Conservation (phyloP, 2,329 filamentous ascomycete species). For the Fusarium torulosum region DNA sequence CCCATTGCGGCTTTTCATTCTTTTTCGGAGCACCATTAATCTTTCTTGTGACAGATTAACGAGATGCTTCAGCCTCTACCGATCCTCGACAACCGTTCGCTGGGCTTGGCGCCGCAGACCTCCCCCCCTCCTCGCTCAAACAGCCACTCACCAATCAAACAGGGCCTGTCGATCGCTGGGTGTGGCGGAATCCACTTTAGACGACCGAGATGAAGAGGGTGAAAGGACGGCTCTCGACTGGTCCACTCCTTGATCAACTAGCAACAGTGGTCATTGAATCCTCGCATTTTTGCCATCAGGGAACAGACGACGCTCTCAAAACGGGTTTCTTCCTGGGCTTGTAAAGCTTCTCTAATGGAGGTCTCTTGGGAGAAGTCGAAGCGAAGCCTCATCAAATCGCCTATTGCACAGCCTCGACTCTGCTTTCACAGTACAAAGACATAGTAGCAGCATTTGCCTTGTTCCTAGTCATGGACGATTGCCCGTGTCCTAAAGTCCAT, state of each 20-base stretch:
- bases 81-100: constrained; percentile 31
- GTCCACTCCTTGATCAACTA: constrained; percentile 34
- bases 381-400: background rate
- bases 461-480: constrained; percentile 27
- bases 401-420: background rate
- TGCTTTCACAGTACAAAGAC: constrained; percentile 7
- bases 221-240: constrained; percentile 39
- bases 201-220: constrained; percentile 46
- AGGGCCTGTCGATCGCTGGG: constrained; percentile 37
- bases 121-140: constrained; percentile 17
- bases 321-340: background rate
- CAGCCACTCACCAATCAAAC: constrained; percentile 35
- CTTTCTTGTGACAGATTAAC: constrained; percentile 12
- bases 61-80: constrained; percentile 17
- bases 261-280: constrained; percentile 18
- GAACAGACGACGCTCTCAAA: constrained; percentile 11
- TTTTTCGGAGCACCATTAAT: constrained; percentile 4
- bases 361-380: background rate
- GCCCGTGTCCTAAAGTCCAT: constrained; percentile 40
- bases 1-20: background rate
- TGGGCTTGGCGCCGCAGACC: constrained; percentile 38
- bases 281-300: constrained; percentile 19
- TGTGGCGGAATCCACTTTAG: constrained; percentile 43
- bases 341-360: background rate
- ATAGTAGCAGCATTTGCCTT: constrained; percentile 8